These are phyloP conservation scores for Shiraia sp. DNA, from an alignment of 2,329 filamentous ascomycete species.

Conservation along the genomic window DNA sequence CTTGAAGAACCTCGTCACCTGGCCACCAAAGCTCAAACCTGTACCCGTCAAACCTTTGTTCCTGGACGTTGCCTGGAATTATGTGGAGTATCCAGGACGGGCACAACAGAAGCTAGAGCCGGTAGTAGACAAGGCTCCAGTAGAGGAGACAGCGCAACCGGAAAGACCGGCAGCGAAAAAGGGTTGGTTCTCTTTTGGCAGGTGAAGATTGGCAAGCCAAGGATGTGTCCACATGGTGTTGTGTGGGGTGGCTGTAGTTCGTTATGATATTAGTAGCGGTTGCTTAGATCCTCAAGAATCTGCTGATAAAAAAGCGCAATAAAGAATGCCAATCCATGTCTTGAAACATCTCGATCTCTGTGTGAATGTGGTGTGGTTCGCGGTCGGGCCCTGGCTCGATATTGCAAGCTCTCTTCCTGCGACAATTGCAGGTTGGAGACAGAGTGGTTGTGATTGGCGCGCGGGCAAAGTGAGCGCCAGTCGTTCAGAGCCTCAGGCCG, in stretches of 20 bases:
- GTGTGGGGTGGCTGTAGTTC: too few species aligned
- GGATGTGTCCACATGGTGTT: constrained; percentile 1
- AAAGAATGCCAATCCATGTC: background rate
- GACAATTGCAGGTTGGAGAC: constrained; percentile 16
- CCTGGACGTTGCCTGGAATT: constrained; percentile 96
- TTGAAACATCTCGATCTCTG: constrained; percentile 7
- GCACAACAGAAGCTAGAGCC: constrained; percentile 37
- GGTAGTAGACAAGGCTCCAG: constrained; percentile 26
- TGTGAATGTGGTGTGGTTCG: constrained; percentile 4
- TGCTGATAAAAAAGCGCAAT: too few species aligned
- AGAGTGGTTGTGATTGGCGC: constrained; percentile 20
- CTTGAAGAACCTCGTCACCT: constrained; percentile 79
- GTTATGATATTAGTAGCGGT: too few species aligned
- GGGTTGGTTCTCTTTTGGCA: constrained; percentile 57
- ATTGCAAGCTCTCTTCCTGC: constrained; percentile 16
- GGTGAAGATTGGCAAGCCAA: constrained; percentile 30
- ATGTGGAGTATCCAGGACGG: constrained; percentile 84
- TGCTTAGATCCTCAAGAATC: too few species aligned
- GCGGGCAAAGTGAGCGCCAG: constrained; percentile 6
- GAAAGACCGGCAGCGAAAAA: constrained; percentile 51
- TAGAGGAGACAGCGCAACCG: constrained; percentile 26
- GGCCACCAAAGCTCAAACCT: constrained; percentile 79
- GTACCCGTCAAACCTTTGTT: constrained; percentile 95
- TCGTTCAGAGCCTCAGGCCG: constrained; percentile 16
- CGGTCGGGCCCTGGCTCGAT: constrained; percentile 12